Base-by-base conservation (phyloP, 176 grass and related monocot genomes). In the Triticum turgidum region DNA sequence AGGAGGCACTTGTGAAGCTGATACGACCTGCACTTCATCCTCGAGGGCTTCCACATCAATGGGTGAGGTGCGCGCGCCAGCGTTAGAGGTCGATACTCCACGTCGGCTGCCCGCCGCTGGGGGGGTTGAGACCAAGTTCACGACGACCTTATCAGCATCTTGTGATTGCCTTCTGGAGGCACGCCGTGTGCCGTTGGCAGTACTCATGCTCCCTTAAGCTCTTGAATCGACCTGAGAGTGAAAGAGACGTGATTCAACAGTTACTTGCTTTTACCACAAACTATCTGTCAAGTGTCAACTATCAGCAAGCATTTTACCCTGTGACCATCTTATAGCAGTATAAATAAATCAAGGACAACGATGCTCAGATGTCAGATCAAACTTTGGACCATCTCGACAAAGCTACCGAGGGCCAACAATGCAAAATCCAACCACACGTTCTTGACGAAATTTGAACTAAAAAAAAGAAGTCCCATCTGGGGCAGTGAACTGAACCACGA, bases 11-110 rank as follows among this genome's bases (percentile, higher is more conserved):
- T 66, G 85, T 4, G 89, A 87, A 52, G 89, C 68, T 4, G 81
- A 84, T 30, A 87, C 17, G 67, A 52, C 61, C 49, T 87, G 85
- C 38, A 87, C 89, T 80, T 91, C 89, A 80, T 91, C 89, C 2
- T 87, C 89, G 0, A 87, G 65, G 56, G 89, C 81, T 62, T 87
- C 85, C 81, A 91, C 85, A 25, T 91, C 85, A 38, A 91, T 91
- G n/a, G 89, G 89, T 18, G 85, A 80, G 35, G 70, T 47, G 22
- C 35, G 76, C 3, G 68, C 89, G 1, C 89, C 89, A 69, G 49
- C 2, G 0, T 17, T 54, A 49, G 62, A 69, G 45, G 47, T 6
- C 9, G 74, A 33, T 34, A 22, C 56, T 5, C 24, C 74, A 7
- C 6, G 66, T 14, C 3, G 33, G 34, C 59, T 90, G 25, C 41